Evolutionary conservation across 2,329 filamentous ascomycete species (phyloP).

Genomic region (Teratosphaeria destructans): DNA sequence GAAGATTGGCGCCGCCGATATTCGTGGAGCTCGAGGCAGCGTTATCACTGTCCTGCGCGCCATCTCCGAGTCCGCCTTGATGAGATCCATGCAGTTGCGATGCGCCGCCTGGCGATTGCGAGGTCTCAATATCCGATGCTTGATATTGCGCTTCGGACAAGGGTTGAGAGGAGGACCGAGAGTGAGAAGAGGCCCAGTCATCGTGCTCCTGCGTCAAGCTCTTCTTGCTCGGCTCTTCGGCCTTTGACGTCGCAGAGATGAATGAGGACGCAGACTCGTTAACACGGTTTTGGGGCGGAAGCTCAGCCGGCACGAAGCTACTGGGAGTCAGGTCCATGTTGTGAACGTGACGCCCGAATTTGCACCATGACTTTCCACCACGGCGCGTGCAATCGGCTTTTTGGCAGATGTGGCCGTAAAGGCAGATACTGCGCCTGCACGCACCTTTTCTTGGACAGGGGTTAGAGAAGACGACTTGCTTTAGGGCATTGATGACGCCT

Average conservation of each 20-base stretch:
- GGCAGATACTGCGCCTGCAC: slow-evolving; percentile 36
- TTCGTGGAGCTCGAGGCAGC: neutral
- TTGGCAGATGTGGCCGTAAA: slow-evolving; percentile 38
- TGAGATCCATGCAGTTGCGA: neutral
- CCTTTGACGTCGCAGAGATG: neutral
- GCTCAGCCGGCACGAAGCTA: neutral
- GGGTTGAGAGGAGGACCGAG: neutral
- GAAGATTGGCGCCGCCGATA: neutral
- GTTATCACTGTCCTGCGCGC: neutral
- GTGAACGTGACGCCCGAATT: slow-evolving; percentile 4
- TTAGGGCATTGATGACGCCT: slow-evolving; percentile 31
- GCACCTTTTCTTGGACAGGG: slow-evolving; percentile 31
- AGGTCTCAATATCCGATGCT: neutral
- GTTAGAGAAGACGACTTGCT: slow-evolving; percentile 34
- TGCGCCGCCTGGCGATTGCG: neutral
- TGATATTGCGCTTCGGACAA: neutral
- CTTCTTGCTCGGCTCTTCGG: neutral
- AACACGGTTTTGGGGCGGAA: neutral
- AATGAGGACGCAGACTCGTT: neutral
- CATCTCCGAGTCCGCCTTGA: neutral
- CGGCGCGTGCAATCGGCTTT: slow-evolving; percentile 19
- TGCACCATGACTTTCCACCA: slow-evolving; percentile 19
- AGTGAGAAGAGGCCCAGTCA: neutral
- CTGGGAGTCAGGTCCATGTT: neutral
- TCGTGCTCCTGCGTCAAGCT: neutral